These are phyloP conservation scores for Pyricularia pennisetigena DNA, from an alignment of 2,329 filamentous ascomycete species.

Conservation along the genomic window DNA sequence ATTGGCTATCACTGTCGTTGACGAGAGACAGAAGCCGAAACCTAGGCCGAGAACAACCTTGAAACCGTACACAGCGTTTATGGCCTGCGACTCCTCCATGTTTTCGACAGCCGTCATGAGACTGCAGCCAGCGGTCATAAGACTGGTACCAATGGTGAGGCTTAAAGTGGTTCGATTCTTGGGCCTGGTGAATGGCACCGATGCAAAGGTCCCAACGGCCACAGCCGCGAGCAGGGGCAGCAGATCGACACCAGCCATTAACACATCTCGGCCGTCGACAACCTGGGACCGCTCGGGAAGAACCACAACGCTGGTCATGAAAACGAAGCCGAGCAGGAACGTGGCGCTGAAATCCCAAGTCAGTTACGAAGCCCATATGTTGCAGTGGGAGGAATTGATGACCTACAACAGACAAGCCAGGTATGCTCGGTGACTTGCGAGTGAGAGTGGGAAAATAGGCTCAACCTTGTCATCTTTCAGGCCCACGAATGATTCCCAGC, in stretches of 20 bases:
- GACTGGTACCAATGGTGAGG: slow-evolving; percentile 34
- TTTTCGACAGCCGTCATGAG: slow-evolving; percentile 34
- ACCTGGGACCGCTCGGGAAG: slow-evolving; percentile 53
- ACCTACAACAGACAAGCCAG: slow-evolving; percentile 35
- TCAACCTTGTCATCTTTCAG: slow-evolving; percentile 29
- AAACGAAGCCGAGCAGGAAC: slow-evolving; percentile 45
- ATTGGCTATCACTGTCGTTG: slow-evolving; percentile 47
- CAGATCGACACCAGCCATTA: slow-evolving; percentile 46
- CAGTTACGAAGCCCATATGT: neutral
- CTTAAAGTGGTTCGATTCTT: slow-evolving; percentile 44
- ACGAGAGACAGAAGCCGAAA: slow-evolving; percentile 46
- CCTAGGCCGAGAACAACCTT: slow-evolving; percentile 48
- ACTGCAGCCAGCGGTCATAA: slow-evolving; percentile 43
- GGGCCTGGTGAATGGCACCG: slow-evolving; percentile 41
- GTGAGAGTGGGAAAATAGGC: slow-evolving; percentile 43
- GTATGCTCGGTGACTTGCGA: slow-evolving; percentile 39
- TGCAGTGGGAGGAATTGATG: neutral
- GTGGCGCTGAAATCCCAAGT: slow-evolving; percentile 32
- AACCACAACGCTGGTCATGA: slow-evolving; percentile 46
- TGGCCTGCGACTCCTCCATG: slow-evolving; percentile 13
- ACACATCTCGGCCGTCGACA: slow-evolving; percentile 39
- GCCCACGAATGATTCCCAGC: slow-evolving; percentile 39
- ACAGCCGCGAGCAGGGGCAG: slow-evolving; percentile 48
- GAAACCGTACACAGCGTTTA: slow-evolving; percentile 38
- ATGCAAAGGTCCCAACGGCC: slow-evolving; percentile 45